Evolutionary conservation across 73 alveolate genomes (phyloP).

Genomic region (Symbiodinium pilosum): DNA sequence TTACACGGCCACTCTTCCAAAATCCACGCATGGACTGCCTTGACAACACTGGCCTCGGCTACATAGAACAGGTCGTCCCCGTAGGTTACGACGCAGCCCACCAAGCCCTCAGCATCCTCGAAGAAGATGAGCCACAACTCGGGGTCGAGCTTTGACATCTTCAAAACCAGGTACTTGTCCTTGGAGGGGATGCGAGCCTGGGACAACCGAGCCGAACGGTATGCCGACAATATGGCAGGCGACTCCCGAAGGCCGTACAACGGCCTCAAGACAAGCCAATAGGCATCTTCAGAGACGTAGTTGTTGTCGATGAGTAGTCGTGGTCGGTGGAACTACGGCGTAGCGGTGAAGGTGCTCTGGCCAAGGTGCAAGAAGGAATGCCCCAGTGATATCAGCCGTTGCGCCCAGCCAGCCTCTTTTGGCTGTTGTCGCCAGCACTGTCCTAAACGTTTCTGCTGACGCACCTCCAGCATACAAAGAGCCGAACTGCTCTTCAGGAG

Average conservation of each 20-base stretch:
- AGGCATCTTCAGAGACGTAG: not conserved
- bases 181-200: not conserved
- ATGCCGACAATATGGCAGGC: not conserved
- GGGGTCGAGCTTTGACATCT: not conserved
- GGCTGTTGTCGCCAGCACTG: not conserved
- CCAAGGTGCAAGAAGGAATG: not conserved
- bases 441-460: not conserved
- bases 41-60: not conserved
- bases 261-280: not conserved
- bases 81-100: not conserved
- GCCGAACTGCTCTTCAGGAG: not conserved
- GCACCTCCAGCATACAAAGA: not conserved
- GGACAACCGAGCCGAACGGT: not conserved
- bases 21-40: not conserved
- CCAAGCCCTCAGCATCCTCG: not conserved
- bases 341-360: not conserved
- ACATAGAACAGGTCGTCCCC: not conserved
- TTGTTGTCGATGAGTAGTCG: not conserved
- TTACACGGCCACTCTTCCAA: not conserved
- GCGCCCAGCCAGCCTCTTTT: not conserved
- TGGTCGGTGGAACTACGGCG: not conserved
- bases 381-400: not conserved
- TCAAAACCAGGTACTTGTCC: not conserved
- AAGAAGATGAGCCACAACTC: not conserved
- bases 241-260: not conserved